Base-by-base conservation (phyloP, 164 flowering plant genomes). In the Stephania cephalantha region DNA sequence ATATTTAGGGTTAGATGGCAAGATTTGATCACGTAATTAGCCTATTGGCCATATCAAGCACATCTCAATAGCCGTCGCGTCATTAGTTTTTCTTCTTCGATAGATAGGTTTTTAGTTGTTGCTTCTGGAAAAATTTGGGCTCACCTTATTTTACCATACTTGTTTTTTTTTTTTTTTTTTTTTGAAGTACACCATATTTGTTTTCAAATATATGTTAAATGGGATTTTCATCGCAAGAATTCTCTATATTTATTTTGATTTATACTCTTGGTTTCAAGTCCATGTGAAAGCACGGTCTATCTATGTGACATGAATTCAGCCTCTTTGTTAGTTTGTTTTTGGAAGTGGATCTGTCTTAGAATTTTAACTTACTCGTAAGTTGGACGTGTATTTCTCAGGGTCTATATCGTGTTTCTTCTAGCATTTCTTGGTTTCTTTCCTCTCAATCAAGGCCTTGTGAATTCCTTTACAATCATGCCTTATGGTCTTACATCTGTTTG, bases 371-470 rank as follows among this genome's bases (percentile, higher is more conserved):
- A 64, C 35, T n/a, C 22, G 22, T 52, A 71, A 52, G 18, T 20
- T 2, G 11, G 4, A 29, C 55, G 46, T 53, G 65, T 17, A n/a
- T 6, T 22, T 52, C 70, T 55, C 90, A 91, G 96, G 87, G 42
- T 4, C 42, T 35, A 4, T 1, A 35, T 35, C 1, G 42, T 35
- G 42, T 35, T 35, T 35, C 42, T 35, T 35, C 42, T 35, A 4
- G 80, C 88, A 63, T 83, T 83, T 70, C 30, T 86, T 72, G 91
- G 91, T 29, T 74, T 85, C 68, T 77, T 94, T 67, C 86, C 87
- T 81, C 97, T 94, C 83, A 88, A 78, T 69, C 90, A 83, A 55
- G 97, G 98, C 74, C 66, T 85, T 20, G 72, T 91, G 55, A 84
- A 78, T 69, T 82, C 88, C 53, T 84, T 85, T 71, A 53, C 90